These are phyloP conservation scores for Penicillium glabrum DNA, from an alignment of 2,329 filamentous ascomycete species.

Conservation along the genomic window DNA sequence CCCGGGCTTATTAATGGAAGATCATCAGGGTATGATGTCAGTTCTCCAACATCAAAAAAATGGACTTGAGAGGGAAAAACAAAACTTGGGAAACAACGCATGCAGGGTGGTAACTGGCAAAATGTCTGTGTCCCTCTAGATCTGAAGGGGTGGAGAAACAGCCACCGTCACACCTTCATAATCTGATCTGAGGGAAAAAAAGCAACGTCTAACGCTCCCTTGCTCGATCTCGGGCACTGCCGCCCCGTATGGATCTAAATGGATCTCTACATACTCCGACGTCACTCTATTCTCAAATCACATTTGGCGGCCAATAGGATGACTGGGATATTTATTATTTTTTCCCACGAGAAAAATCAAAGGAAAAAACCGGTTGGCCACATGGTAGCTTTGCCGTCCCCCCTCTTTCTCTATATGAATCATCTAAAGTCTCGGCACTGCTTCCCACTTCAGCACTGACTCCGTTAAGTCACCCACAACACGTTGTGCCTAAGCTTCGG, in stretches of 20 bases:
- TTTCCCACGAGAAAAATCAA: too few species aligned
- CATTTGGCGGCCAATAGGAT: background rate
- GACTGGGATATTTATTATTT: background rate
- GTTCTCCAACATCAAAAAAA: background rate
- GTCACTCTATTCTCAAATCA: slow-evolving; percentile 3
- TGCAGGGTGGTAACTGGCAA: slow-evolving; percentile 2
- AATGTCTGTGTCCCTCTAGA: slow-evolving; percentile 4
- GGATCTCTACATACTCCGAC: background rate
- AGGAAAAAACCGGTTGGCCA: background rate
- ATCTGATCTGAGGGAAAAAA: background rate
- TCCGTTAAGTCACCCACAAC: background rate
- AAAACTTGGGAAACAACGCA: background rate
- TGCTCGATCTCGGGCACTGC: slow-evolving; percentile 8
- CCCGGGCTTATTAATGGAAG: slow-evolving; percentile 10
- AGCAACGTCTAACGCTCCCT: background rate
- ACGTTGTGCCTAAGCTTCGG: slow-evolving; percentile 16
- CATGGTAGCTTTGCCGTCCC: background rate
- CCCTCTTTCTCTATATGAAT: background rate
- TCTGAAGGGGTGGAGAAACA: slow-evolving; percentile 11
- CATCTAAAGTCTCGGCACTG: slow-evolving; percentile 9
- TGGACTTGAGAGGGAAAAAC: background rate
- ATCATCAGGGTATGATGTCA: slow-evolving; percentile 12
- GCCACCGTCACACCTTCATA: slow-evolving; percentile 13
- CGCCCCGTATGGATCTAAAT: slow-evolving; percentile 1
- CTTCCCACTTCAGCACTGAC: slow-evolving; percentile 16